Evolutionary conservation across 306 rosid species (phyloP).

Genomic region (cucumber (Cucumis sativus)): Cucumber_9930_V3 NC_026660.2:31027001-31027500

Average conservation of each 20-base stretch:
- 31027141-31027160: background rate
- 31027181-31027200: background rate
- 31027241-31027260: background rate
- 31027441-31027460: background rate
- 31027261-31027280: background rate
- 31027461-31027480: constrained; percentile 6
- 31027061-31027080: background rate
- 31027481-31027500: background rate
- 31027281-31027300: constrained; percentile 7
- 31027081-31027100: background rate
- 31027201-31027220: background rate
- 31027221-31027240: background rate
- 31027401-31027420: background rate
- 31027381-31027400: background rate
- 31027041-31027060: background rate
- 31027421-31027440: background rate
- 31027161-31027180: background rate
- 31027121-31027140: background rate
- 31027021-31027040: background rate
- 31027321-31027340: constrained; percentile 9
- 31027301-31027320: constrained; percentile 2
- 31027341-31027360: background rate
- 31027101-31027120: background rate
- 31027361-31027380: background rate
- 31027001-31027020: too few species aligned